Percentiles rank a stretch among this genome's conserved stretches.
Conservation (phyloP, 306 rosid genomes). For the Rubus idaeus region DNA sequence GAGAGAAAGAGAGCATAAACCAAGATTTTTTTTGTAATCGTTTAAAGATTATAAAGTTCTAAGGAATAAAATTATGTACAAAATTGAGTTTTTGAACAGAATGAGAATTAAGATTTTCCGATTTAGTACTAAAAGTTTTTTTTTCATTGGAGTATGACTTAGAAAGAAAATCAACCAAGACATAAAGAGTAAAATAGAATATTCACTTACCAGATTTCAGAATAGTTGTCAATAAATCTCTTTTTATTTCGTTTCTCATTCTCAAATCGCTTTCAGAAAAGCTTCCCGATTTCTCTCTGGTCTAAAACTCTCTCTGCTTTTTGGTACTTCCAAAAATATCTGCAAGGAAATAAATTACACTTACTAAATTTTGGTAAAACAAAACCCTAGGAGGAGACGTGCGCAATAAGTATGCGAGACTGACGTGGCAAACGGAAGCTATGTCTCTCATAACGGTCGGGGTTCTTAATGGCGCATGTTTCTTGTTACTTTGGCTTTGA, state of each 20-base stretch:
- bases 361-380: no score
- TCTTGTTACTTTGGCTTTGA: background rate
- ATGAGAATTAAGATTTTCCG: background rate
- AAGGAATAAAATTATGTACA: background rate
- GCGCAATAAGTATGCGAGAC: background rate
- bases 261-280: conserved; percentile 2
- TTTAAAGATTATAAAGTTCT: background rate
- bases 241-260: conserved; percentile 1
- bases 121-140: no score
- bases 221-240: background rate
- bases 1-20: background rate
- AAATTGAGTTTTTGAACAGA: background rate
- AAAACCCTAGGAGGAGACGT: background rate
- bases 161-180: background rate
- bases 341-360: background rate
- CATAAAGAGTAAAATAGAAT: background rate
- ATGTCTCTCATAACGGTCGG: conserved; percentile 14
- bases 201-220: background rate
- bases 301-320: no score
- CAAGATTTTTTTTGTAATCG: background rate
- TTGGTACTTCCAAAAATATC: background rate
- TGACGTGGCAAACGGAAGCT: conserved; percentile 15
- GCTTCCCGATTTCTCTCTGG: background rate
- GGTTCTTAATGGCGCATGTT: conserved; percentile 22
- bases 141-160: no score